Evolutionary conservation across 1,284 basidiomycete species (phyloP), one percentile per base, ranked within the genome.

Genomic region (Pseudozyma pruni): DNA sequence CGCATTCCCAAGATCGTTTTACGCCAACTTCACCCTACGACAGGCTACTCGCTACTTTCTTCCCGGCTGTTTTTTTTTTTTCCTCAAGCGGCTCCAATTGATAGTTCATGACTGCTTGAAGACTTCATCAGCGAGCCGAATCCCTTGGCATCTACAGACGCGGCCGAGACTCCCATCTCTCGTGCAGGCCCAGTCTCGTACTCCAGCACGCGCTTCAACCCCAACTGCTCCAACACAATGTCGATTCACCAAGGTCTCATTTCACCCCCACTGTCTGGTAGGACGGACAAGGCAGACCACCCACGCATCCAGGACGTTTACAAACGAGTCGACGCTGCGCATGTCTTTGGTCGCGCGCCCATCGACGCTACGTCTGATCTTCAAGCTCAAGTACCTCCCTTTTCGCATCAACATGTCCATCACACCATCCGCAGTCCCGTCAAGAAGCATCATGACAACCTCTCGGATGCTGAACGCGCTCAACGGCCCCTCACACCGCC

Each of bases 241-340:
- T 56, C 60, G 22, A 55, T 54, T 33, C 61, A 66, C n/a, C 61
- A 38, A 44, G 61, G 53, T 5, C 53, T 71, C 46, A 51, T 71
- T 34, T 71, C 68, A 13, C 68, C 68, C 5, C 61, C 61, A 1
- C 35, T 59, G 23, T 66, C 61, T 29, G 57, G 61, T 29, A 49
- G 61, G 19, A 49, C 58, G 5, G 22, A 54, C 57, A 71, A 71
- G 54, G 9, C 57, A 8, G 52, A 61, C 13, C 44, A 50, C 16
- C 56, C 68, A 2, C 67, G 61, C 17, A 29, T 60, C 9, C 23
- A 17, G 10, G 41, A 61, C 50, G 29, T 32, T 2, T 50, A 54
- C 45, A 59, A 42, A 16, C 33, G 16, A n/a, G 39, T 56, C 49
- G 47, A 23, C 19, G 52, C 49, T 4, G 52, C 23, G 25, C 49